Conservation (phyloP, 2,329 filamentous ascomycete genomes). For the Mycosphaerella arachidis region DNA sequence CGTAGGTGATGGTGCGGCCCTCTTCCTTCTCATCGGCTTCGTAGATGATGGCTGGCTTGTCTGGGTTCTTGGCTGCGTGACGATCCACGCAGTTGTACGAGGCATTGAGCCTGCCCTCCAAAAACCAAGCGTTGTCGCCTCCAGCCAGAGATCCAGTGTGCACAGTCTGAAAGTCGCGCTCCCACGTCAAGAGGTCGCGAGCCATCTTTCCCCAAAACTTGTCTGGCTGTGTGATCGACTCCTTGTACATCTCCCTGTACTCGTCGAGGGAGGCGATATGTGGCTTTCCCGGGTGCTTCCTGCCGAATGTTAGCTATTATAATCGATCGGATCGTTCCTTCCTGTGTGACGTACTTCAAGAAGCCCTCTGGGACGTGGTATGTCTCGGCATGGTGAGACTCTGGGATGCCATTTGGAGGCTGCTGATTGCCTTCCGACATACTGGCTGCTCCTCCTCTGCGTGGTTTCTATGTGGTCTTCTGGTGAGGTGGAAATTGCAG, state of each 20-base stretch:
- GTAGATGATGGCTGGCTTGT: conserved; percentile 96
- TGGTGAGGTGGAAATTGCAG: neutral
- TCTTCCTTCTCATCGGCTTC: conserved; percentile 88
- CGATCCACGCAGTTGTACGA: conserved; percentile 97
- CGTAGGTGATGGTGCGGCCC: conserved; percentile 86
- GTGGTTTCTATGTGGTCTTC: neutral
- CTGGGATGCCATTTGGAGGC: conserved; percentile 22
- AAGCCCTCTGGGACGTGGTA: conserved; percentile 34
- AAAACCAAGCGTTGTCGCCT: conserved; percentile 90
- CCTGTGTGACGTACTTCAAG: conserved; percentile 33
- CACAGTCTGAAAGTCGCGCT: conserved; percentile 86
- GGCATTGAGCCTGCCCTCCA: conserved; percentile 89
- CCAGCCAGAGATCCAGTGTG: conserved; percentile 68
- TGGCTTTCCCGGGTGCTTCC: conserved; percentile 58
- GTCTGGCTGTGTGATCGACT: conserved; percentile 85
- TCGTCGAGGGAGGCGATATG: conserved; percentile 57
- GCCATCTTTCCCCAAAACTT: conserved; percentile 86
- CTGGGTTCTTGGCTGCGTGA: conserved; percentile 88
- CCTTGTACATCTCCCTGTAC: conserved; percentile 62
- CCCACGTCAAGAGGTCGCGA: conserved; percentile 85
- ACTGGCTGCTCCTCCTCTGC: neutral
- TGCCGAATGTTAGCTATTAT: conserved; percentile 24
- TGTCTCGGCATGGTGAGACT: conserved; percentile 26
- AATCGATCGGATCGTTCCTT: conserved; percentile 5
- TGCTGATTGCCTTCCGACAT: conserved; percentile 26